A percentile compares a stretch with the other conserved stretches of the same genome.
These are phyloP conservation scores for Colletotrichum sansevieriae DNA, from an alignment of 2,329 filamentous ascomycete genomes.

Conservation along the genomic window DNA sequence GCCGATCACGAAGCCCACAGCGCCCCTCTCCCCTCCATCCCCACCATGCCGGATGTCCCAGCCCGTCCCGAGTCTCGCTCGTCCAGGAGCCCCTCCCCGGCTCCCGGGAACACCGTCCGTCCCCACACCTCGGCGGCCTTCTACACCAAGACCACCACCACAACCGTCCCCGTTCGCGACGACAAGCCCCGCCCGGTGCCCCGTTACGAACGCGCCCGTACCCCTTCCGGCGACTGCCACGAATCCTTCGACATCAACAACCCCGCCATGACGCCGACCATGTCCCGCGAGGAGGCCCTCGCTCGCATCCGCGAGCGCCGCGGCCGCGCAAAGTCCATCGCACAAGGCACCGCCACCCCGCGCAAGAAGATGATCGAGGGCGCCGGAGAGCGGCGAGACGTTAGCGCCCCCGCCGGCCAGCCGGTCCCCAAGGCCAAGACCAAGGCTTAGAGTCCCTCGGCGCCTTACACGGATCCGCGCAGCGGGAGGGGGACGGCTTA, in stretches of 20 bases:
- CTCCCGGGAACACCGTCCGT: slow-evolving; percentile 45
- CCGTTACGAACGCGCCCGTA: slow-evolving; percentile 61
- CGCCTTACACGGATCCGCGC: slow-evolving; percentile 5
- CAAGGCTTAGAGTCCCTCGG: slow-evolving; percentile 38
- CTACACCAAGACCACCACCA: slow-evolving; percentile 65
- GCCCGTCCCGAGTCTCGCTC: slow-evolving; percentile 22
- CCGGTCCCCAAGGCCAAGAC: slow-evolving; percentile 36
- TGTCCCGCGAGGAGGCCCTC: slow-evolving; percentile 80
- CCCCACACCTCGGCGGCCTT: slow-evolving; percentile 62
- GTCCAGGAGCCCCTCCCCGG: slow-evolving; percentile 26
- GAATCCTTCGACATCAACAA: slow-evolving; percentile 67
- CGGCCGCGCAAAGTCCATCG: slow-evolving; percentile 77
- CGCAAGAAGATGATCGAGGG: slow-evolving; percentile 69
- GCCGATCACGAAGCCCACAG: slow-evolving; percentile 49
- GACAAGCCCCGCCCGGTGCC: slow-evolving; percentile 55
- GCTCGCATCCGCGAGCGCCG: slow-evolving; percentile 80
- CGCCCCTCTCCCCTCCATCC: slow-evolving; percentile 54
- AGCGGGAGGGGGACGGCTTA: too few species aligned
- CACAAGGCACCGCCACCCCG: slow-evolving; percentile 72
- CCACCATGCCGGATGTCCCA: slow-evolving; percentile 55
- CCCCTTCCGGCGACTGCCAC: slow-evolving; percentile 56
- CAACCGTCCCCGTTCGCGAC: slow-evolving; percentile 64
- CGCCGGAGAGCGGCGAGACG: slow-evolving; percentile 58
- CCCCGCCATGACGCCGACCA: slow-evolving; percentile 73
- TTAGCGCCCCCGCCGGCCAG: slow-evolving; percentile 58